Conservation (phyloP, 257 asterid genomes). For the Fraxinus americana region DNA sequence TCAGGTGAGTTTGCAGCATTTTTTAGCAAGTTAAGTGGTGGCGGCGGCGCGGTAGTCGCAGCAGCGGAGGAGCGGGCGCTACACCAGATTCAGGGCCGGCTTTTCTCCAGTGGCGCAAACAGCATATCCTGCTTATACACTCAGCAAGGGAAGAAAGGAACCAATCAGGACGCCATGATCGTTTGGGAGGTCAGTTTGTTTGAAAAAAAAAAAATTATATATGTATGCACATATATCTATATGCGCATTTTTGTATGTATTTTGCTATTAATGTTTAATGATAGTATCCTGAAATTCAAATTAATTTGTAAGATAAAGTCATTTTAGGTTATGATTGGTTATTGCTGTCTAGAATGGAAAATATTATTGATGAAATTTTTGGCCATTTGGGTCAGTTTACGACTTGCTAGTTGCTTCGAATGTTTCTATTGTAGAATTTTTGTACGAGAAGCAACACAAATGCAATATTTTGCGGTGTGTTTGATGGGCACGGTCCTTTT, state of each 20-base stretch:
- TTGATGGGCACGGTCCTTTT: constrained; percentile 96
- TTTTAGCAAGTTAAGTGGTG: constrained; percentile 71
- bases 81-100: constrained; percentile 82
- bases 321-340: constrained; percentile 22
- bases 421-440: constrained; percentile 73
- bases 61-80: constrained; percentile 74
- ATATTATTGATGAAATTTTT: constrained; percentile 37
- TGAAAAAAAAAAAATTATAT: neutral
- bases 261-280: neutral
- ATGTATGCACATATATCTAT: no score
- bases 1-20: constrained; percentile 68
- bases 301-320: neutral
- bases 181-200: constrained; percentile 84
- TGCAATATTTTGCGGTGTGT: constrained; percentile 87
- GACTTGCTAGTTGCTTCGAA: constrained; percentile 71
- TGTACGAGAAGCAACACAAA: constrained; percentile 49
- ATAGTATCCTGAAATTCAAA: neutral
- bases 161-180: constrained; percentile 97
- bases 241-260: no score
- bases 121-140: constrained; percentile 70
- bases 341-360: constrained; percentile 27
- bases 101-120: constrained; percentile 69
- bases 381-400: constrained; percentile 57
- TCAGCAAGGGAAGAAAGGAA: constrained; percentile 96
- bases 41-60: constrained; percentile 42